phyloP scores from a whole-genome alignment of 169 alveolate genomes.

The Ichthyophthirius multifiliis region DNA sequence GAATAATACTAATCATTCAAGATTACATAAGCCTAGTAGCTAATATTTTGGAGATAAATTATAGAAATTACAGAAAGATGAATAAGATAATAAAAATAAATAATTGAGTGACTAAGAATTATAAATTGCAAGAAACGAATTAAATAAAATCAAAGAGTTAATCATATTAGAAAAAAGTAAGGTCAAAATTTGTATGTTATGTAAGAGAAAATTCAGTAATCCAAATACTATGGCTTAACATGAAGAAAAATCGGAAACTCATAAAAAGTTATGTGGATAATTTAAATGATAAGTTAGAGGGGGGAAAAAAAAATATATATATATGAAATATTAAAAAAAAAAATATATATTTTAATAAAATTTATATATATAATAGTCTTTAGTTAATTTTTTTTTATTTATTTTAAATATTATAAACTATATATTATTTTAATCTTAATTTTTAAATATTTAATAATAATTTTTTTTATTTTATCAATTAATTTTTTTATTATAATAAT shows the following conservation, averaged over 20 bases:
- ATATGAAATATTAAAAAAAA: too few relatives aligned
- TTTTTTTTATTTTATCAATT: too few relatives aligned
- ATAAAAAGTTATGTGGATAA: slow-evolving; percentile 1
- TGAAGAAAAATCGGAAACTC: not conserved
- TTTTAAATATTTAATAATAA: too few relatives aligned
- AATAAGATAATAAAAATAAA: not conserved
- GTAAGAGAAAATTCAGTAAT: not conserved
- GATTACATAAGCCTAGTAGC: not conserved
- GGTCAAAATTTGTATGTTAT: not conserved
- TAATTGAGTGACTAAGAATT: not conserved
- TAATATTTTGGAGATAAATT: slow-evolving; percentile 4
- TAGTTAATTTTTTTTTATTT: too few relatives aligned
- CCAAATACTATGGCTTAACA: not conserved
- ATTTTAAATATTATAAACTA: too few relatives aligned
- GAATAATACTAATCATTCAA: not conserved
- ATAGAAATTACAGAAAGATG: not conserved
- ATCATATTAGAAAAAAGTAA: not conserved
- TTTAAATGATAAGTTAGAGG: too few relatives aligned
- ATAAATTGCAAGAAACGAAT: not conserved
- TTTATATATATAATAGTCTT: too few relatives aligned
- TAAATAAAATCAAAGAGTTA: not conserved
- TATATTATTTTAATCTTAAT: too few relatives aligned
- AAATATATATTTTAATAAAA: too few relatives aligned
- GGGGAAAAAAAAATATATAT: too few relatives aligned
- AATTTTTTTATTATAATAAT: too few relatives aligned